Percentiles rank a stretch among this genome's conserved stretches.
These are phyloP conservation scores for Solanum chacoense DNA, from an alignment of 305 asterid genomes.

Conservation along the genomic window DNA sequence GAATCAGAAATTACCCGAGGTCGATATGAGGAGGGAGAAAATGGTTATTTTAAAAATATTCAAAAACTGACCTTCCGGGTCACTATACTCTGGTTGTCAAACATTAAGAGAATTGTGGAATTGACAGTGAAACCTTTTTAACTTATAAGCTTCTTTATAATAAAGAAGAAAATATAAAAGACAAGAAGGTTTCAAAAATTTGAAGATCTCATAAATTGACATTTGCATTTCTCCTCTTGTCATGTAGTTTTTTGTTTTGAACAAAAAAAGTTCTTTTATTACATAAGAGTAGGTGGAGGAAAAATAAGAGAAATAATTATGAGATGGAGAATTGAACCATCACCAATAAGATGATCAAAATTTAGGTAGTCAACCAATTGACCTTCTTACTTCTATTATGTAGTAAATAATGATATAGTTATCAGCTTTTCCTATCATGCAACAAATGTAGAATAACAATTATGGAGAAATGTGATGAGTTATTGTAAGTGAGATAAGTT, in stretches of 20 bases:
- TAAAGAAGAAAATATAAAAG: too few relatives aligned
- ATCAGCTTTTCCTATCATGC: neutral
- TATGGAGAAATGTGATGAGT: neutral
- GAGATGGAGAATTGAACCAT: too few relatives aligned
- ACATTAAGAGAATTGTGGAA: neutral
- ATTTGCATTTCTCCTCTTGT: neutral
- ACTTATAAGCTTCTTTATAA: neutral
- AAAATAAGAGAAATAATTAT: neutral
- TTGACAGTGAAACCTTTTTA: too few relatives aligned
- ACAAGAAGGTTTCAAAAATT: neutral
- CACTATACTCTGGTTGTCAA: neutral
- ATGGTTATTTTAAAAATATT: too few relatives aligned
- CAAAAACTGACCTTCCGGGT: too few relatives aligned
- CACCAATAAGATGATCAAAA: neutral
- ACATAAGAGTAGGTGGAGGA: neutral
- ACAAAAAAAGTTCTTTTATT: too few relatives aligned
- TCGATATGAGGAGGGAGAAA: too few relatives aligned
- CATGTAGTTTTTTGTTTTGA: neutral
- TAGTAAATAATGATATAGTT: too few relatives aligned
- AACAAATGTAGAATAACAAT: neutral
- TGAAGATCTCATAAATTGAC: neutral
- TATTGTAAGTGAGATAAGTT: neutral
- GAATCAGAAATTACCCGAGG: too few relatives aligned
- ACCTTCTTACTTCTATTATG: neutral
- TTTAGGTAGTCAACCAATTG: neutral